A percentile compares a stretch with the other conserved stretches of the same genome.
These are phyloP conservation scores for Colletotrichum sp. DNA, from an alignment of 2,329 filamentous ascomycete genomes.

Conservation along the genomic window DNA sequence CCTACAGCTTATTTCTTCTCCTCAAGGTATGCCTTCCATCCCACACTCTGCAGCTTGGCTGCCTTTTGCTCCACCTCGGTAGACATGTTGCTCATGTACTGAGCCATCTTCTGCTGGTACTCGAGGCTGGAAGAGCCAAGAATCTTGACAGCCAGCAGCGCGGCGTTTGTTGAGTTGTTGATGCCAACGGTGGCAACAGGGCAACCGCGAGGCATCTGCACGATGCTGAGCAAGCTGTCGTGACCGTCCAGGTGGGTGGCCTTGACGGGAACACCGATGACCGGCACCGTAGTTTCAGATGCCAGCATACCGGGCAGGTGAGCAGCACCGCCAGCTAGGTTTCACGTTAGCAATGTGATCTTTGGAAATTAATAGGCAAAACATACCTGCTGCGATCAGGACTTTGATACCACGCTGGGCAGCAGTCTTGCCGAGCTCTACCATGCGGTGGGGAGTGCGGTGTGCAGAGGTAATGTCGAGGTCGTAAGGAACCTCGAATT, in stretches of 20 bases:
- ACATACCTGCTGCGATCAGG: constrained; percentile 67
- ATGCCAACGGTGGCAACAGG: constrained; percentile 80
- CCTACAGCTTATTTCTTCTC: constrained; percentile 29
- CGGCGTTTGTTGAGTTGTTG: constrained; percentile 81
- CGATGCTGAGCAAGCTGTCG: constrained; percentile 75
- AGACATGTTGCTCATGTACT: constrained; percentile 68
- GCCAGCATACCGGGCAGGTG: constrained; percentile 79
- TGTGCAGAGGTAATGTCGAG: constrained; percentile 82
- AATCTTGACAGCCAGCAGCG: constrained; percentile 72
- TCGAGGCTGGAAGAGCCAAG: constrained; percentile 62
- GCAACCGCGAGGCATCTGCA: constrained; percentile 78
- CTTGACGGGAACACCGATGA: constrained; percentile 80
- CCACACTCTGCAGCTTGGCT: constrained; percentile 56
- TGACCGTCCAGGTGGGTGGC: constrained; percentile 74
- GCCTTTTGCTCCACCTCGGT: constrained; percentile 70
- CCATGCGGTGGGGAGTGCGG: constrained; percentile 75
- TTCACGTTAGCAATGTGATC: neutral
- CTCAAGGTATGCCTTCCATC: constrained; percentile 60
- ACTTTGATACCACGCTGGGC: constrained; percentile 71
- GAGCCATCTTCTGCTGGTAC: constrained; percentile 62
- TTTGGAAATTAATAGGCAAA: neutral
- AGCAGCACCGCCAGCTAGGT: constrained; percentile 70
- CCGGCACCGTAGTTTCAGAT: constrained; percentile 72
- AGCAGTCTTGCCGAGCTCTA: constrained; percentile 67
- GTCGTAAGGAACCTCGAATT: constrained; percentile 76